Evolutionary conservation across 352 stramenopile species (phyloP).

Genomic region (Pythium insidiosum): DNA sequence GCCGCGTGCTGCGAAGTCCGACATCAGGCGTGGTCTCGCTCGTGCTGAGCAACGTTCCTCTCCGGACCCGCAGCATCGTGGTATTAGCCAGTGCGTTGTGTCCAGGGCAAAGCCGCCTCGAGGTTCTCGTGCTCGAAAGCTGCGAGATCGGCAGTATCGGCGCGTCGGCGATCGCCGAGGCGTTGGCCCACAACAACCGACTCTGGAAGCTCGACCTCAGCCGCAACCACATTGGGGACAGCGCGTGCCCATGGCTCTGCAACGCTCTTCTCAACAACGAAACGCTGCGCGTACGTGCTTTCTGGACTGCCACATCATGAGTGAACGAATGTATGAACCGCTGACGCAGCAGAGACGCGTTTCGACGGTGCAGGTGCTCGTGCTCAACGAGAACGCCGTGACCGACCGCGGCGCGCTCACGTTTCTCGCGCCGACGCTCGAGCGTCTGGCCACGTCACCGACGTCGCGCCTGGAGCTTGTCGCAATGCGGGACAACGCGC

Average conservation of each 20-base stretch:
- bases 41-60: conserved; percentile 46
- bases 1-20: conserved; percentile 23
- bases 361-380: conserved; percentile 23
- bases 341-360: too few species aligned
- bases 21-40: conserved; percentile 34
- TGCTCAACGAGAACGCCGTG: conserved; percentile 40
- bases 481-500: conserved; percentile 34
- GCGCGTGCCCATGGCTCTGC: conserved; percentile 26
- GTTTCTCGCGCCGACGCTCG: conserved; percentile 36
- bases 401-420: conserved; percentile 46
- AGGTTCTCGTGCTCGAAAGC: conserved; percentile 65
- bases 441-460: conserved; percentile 8
- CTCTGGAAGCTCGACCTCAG: conserved; percentile 76
- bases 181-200: conserved; percentile 27
- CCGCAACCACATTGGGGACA: conserved; percentile 54
- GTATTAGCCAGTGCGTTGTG: conserved; percentile 34
- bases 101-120: conserved; percentile 36
- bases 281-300: conserved; percentile 21
- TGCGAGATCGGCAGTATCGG: conserved; percentile 46
- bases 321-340: too few species aligned
- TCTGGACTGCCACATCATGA: background rate
- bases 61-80: conserved; percentile 26
- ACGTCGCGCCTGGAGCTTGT: conserved; percentile 34
- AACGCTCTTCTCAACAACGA: conserved; percentile 24
- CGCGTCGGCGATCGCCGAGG: conserved; percentile 38